Conservation (phyloP, 2,329 filamentous ascomycete species). For the Sarocladiaceae sp. region DNA sequence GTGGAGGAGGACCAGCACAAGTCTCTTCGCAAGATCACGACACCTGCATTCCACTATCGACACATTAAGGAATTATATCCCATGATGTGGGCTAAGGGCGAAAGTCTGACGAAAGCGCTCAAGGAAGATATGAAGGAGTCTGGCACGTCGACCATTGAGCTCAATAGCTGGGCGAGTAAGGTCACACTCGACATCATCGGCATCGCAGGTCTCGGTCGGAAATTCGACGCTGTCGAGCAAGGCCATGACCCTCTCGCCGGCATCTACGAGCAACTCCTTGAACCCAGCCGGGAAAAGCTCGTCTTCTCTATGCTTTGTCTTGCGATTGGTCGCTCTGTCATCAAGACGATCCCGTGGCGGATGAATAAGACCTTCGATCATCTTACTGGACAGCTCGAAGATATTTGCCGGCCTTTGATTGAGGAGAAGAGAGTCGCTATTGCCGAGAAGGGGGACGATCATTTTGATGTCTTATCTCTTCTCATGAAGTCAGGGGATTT, state of each 20-base stretch:
- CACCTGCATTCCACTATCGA: conserved; percentile 63
- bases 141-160: conserved; percentile 21
- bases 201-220: conserved; percentile 50
- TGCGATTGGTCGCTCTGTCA: conserved; percentile 29
- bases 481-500: conserved; percentile 49
- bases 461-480: conserved; percentile 61
- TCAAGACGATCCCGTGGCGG: conserved; percentile 40
- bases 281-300: conserved; percentile 41
- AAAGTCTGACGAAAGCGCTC: conserved; percentile 28
- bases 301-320: conserved; percentile 36
- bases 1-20: conserved; percentile 71
- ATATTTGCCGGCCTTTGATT: conserved; percentile 41
- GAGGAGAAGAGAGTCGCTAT: conserved; percentile 45
- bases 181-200: conserved; percentile 59
- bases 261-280: conserved; percentile 39
- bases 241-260: conserved; percentile 27
- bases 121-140: conserved; percentile 32
- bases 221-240: conserved; percentile 37
- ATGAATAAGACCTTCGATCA: conserved; percentile 35
- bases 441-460: conserved; percentile 35
- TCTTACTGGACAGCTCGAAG: conserved; percentile 28
- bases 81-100: conserved; percentile 60
- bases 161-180: conserved; percentile 46
- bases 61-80: conserved; percentile 68
- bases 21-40: conserved; percentile 61